Evolutionary conservation across 768 basidiomycete genomes (phyloP), one percentile per base, ranked within the genome.

Genomic region (Lactifluus piperatus): DNA sequence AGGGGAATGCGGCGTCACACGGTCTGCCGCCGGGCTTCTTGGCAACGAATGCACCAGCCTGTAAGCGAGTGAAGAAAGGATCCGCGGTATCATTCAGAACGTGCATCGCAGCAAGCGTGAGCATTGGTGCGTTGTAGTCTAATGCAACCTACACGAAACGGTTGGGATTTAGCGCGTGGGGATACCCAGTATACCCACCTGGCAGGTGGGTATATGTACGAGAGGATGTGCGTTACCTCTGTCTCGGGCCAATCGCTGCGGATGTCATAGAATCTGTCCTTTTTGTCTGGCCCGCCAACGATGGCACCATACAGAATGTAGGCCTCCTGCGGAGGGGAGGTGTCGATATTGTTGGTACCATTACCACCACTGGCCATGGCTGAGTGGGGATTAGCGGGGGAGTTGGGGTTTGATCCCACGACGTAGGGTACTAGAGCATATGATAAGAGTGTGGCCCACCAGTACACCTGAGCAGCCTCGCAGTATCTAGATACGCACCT

Each of bases 171-270:
- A 29, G 26, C n/a, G 36, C 29, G 34, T 18, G 10, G 16, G 41
- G 9, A 39, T 34, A 34, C 34, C 34, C 34, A 34, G 30, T n/a
- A n/a, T n/a, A n/a, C n/a, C n/a, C n/a, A n/a, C n/a, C n/a, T n/a
- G n/a, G n/a, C n/a, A n/a, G n/a, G n/a, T n/a, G n/a, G n/a, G n/a
- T n/a, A 32, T 32, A 32, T 32, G 30, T 5, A 4, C 13, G 11
- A 10, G 13, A 3, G 34, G 34, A 10, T 9, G 34, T 24, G 43
- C 18, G 5, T 16, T 63, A 87, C 86, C 79, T 97, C 94, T 18
- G 84, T 88, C 72, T 95, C 79, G 1, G 86, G 86, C 89, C 91
- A 95, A 69, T 95, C 92, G 57, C 80, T 85, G 39, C 94, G 83
- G 60, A 92, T 85, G 67, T 97, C 88, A 69, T 80, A 94, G 73